Evolutionary conservation across 2,329 filamentous ascomycete genomes (phyloP), one percentile per base, ranked within the genome.

Genomic region (Fusarium sp.): DNA sequence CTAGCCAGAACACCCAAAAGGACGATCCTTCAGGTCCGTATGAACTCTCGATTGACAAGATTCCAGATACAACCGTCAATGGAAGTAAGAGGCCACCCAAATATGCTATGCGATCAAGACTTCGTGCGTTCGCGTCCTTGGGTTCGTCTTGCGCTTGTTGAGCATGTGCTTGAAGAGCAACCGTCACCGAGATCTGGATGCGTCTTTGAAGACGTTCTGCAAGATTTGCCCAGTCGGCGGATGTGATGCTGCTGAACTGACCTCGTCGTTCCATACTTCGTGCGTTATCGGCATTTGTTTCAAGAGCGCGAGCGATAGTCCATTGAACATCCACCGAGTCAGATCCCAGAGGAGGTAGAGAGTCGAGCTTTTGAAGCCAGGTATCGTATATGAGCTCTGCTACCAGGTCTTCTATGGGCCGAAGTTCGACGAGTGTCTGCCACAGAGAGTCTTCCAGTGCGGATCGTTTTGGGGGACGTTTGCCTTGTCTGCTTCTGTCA

Each of bases 1-100:
- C 77, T 2, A 80, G 80, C 85, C 85, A 86, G 62, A 85, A 86
- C 0, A 86, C 79, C 79, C 79, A 86, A 74, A 86, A 86, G 20
- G 75, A 74, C 18, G 66, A 32, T 1, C 79, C 78, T n/a, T 76
- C 79, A 0, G 85, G 84, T 0, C 80, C 80, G 67, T 81, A 86
- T 2, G 79, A 74, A 10, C 82, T 82, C 29, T 81, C 79, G 76
- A 86, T 86, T 16, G 82, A 82, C 16, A 86, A 76, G 11, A 86
- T 79, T 14, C 82, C 79, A 0, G 84, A 82, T 7, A 86, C 81
- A 16, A 86, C 79, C 6, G 82, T 83, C 20, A 86, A 72, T 4
- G 85, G 85, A 2, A 86, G 79, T 7, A 86, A 75, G 2, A 86
- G 72, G 1, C 83, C 85, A 49, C 84, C 85, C 13, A 86, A 78